phyloP scores from a whole-genome alignment of 2,329 filamentous ascomycete species.

The Coniochaeta prunicola region DNA sequence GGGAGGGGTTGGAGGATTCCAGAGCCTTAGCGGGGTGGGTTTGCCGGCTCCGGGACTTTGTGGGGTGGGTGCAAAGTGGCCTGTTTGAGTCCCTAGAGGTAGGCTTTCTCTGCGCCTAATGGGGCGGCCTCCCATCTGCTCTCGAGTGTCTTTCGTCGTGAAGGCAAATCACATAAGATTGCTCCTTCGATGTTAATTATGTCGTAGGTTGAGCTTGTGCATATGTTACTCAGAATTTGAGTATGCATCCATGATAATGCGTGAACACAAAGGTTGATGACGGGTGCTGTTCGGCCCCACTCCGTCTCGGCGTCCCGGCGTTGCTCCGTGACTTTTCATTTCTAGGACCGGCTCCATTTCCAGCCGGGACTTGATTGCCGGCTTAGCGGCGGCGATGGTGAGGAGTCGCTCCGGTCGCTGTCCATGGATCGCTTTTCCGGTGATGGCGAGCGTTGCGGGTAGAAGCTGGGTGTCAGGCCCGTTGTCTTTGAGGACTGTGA shows the following conservation, averaged over 20 bases:
- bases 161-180: too few species aligned
- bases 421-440: slow-evolving; percentile 41
- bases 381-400: neutral
- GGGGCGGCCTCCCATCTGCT: too few species aligned
- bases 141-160: too few species aligned
- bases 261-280: too few species aligned
- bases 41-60: neutral
- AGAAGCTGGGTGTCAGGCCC: slow-evolving; percentile 17
- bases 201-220: too few species aligned
- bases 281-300: neutral
- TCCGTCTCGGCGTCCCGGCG: neutral
- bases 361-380: slow-evolving; percentile 20
- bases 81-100: neutral
- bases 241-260: too few species aligned
- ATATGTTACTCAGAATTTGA: too few species aligned
- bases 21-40: neutral
- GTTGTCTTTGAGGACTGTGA: slow-evolving; percentile 17
- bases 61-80: neutral
- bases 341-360: slow-evolving; percentile 17
- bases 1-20: neutral
- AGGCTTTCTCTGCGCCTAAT: neutral
- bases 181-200: neutral
- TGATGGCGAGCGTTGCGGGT: slow-evolving; percentile 26
- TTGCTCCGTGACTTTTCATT: neutral
- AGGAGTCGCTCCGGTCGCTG: slow-evolving; percentile 30